Evolutionary conservation across 139 green algal species (phyloP), one percentile per base, ranked within the genome.

Genomic region (Ostreobium quekettii): DNA sequence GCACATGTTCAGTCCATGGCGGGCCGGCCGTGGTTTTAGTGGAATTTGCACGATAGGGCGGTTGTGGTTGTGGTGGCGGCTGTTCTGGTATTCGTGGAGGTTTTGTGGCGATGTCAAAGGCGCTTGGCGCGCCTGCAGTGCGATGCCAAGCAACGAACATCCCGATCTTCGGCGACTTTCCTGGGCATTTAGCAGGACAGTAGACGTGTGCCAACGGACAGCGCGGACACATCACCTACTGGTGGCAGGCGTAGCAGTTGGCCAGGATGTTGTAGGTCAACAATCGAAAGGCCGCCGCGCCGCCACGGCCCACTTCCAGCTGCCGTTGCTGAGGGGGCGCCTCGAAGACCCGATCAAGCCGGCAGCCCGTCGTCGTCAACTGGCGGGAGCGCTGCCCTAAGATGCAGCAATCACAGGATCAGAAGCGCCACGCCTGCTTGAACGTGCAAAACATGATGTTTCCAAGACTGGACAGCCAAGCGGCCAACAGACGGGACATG

Each of bases 261-360:
- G 80, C 80, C 35, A 87, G 46, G 19, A 87, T 77, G 65, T 86
- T 87, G 71, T 80, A 80, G 0, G 71, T 84, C 22, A 79, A 46
- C 4, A 71, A 42, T 6, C 36, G 26, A 8, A 79, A 66, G n/a
- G n/a, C n/a, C n/a, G n/a, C n/a, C n/a, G n/a, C n/a, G n/a, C n/a
- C 32, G 59, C 24, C 26, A 15, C 42, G 42, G 11, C 42, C 19
- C 19, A 53, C 42, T 53, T 19, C 19, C 42, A 26, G 42, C 15
- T 53, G 42, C 19, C 42, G 42, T 11, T 19, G 11, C 19, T 19
- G 42, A 53, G 19, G 11, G 15, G 19, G 15, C 42, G 15, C 11
- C 42, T 11, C 15, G 42, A 19, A 53, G 15, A 53, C 11, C 11
- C 42, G 11, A 19, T 19, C 42, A 19, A 53, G 19, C 11, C 42